phyloP scores from a whole-genome alignment of 192 early-diverging fungal species.

The Spinellus fusiger region DNA sequence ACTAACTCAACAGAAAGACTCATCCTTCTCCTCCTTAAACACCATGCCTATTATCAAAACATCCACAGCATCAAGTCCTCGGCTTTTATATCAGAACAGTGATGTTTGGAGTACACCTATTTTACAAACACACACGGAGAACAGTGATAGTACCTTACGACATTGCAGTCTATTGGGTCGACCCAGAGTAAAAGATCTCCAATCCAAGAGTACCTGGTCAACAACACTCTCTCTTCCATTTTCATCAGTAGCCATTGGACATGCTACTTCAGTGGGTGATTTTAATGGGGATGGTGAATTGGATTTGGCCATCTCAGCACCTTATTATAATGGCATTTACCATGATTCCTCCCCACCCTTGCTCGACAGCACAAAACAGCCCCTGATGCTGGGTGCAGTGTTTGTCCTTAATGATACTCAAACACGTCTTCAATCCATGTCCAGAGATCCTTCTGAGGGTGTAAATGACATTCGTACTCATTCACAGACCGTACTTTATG shows the following conservation, averaged over 20 bases:
- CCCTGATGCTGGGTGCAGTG: slow-evolving; percentile 48
- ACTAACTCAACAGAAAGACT: not conserved
- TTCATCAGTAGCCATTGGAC: slow-evolving; percentile 63
- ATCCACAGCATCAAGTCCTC: not conserved
- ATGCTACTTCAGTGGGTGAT: slow-evolving; percentile 56
- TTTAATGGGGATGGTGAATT: slow-evolving; percentile 58
- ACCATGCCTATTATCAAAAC: not conserved
- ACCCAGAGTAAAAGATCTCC: not conserved
- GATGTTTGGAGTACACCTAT: not conserved
- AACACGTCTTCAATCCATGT: not conserved
- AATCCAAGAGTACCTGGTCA: not conserved
- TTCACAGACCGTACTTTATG: slow-evolving; percentile 3
- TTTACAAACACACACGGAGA: no score
- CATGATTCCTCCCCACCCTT: slow-evolving; percentile 8
- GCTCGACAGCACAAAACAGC: not conserved
- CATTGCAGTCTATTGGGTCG: not conserved
- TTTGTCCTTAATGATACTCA: slow-evolving; percentile 41
- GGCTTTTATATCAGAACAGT: not conserved
- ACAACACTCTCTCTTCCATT: slow-evolving; percentile 40
- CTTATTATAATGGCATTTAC: no score
- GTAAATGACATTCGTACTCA: slow-evolving; percentile 1
- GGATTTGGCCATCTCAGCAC: slow-evolving; percentile 62
- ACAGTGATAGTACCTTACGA: not conserved
- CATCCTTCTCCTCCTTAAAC: not conserved
- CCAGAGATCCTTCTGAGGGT: not conserved